Evolutionary conservation across 768 basidiomycete genomes (phyloP).

Genomic region (Hygrophorus russula): DNA sequence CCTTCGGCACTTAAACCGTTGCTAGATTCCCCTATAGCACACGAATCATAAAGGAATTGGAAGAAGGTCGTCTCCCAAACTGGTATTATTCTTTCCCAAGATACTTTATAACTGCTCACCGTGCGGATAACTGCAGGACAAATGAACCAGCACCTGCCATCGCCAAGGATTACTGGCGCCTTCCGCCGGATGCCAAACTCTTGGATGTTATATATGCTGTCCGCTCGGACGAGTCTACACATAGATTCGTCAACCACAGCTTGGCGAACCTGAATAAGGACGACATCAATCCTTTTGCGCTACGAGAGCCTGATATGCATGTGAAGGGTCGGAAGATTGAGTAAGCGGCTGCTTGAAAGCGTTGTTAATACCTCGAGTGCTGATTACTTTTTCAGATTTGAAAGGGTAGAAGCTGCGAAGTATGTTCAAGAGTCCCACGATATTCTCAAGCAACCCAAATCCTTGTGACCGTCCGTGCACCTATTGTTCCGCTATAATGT

Average conservation of each 20-base stretch:
- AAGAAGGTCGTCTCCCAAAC: constrained; percentile 68
- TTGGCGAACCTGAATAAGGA: constrained; percentile 74
- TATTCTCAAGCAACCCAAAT: constrained; percentile 26
- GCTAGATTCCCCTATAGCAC: constrained; percentile 35
- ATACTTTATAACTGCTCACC: constrained; percentile 1
- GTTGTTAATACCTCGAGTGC: constrained; percentile 1
- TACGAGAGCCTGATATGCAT: constrained; percentile 82
- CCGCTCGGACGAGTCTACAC: constrained; percentile 86
- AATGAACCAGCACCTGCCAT: constrained; percentile 73
- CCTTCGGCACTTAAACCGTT: neutral
- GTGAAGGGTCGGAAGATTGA: constrained; percentile 67
- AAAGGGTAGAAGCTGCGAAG: constrained; percentile 52
- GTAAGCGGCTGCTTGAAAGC: constrained; percentile 31
- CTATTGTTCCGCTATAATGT: no score
- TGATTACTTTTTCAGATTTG: constrained; percentile 35
- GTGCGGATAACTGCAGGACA: constrained; percentile 29
- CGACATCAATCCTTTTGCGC: constrained; percentile 85
- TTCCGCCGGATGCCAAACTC: constrained; percentile 59
- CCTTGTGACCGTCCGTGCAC: neutral
- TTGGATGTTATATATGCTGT: constrained; percentile 88
- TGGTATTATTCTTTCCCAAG: constrained; percentile 34
- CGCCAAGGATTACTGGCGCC: constrained; percentile 93
- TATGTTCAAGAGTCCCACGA: constrained; percentile 55
- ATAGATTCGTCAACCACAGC: constrained; percentile 94
- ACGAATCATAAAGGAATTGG: constrained; percentile 72